These are phyloP conservation scores for Lentinula boryana DNA, from an alignment of 768 basidiomycete genomes.

Conservation along the genomic window DNA sequence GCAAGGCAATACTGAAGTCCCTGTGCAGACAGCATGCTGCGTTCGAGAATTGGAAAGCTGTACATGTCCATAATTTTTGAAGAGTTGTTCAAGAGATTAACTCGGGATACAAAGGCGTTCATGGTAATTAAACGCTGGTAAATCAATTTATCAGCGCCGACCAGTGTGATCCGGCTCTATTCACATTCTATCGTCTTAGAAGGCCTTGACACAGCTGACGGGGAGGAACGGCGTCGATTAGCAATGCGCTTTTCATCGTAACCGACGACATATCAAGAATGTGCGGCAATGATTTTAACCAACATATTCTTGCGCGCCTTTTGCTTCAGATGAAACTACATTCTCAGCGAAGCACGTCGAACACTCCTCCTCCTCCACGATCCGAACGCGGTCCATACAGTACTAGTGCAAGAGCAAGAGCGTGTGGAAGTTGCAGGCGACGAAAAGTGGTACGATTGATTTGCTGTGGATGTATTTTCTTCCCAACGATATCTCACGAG, in stretches of 20 bases:
- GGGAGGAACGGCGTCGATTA: not conserved
- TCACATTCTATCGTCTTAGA: not conserved
- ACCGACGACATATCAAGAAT: not conserved
- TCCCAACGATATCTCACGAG: not conserved
- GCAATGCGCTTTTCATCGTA: not conserved
- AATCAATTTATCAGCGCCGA: not conserved
- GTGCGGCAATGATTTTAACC: not conserved
- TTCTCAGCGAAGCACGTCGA: not conserved
- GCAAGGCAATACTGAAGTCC: too few species aligned
- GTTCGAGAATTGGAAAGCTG: too few species aligned
- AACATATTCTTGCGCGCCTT: not conserved
- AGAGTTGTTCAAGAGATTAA: too few species aligned
- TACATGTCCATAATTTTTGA: too few species aligned
- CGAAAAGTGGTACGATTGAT: not conserved
- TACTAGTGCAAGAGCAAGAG: not conserved
- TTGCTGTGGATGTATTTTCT: not conserved
- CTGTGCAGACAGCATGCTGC: too few species aligned
- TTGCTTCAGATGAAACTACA: not conserved
- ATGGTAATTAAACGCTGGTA: not conserved
- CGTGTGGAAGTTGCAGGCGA: slow-evolving; percentile 3
- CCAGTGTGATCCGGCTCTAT: not conserved
- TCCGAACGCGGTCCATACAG: not conserved
- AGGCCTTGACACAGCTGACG: not conserved
- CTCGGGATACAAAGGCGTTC: not conserved
- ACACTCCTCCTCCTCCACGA: not conserved